Evolutionary conservation across 176 grass and related monocot species (phyloP), one percentile per base, ranked within the genome.

Genomic region (Typha latifolia): DNA sequence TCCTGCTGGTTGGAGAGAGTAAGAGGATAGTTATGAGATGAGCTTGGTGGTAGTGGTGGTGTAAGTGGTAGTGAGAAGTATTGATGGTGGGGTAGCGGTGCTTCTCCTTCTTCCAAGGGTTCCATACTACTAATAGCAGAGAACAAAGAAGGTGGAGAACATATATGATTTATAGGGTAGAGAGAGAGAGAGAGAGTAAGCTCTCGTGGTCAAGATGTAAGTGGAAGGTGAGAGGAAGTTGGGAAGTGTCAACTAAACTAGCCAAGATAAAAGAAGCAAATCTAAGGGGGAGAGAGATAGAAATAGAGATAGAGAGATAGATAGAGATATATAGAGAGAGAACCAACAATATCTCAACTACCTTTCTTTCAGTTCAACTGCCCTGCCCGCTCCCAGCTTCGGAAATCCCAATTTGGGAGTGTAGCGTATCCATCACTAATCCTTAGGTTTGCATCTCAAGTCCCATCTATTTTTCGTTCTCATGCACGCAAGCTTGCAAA

Each of bases 281-380:
- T 29, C 43, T 24, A 18, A 1, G 49, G 64, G 72, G 73, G 66
- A 3, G 69, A 14, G 37, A 59, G 73, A 49, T n/a, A 69, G 51
- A 63, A 13, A 73, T 14, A 21, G 51, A 47, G 12, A 34, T 21
- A 66, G 34, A 70, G 48, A 55, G n/a, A n/a, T n/a, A n/a, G n/a
- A n/a, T n/a, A n/a, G n/a, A n/a, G n/a, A n/a, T n/a, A n/a, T n/a
- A n/a, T n/a, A n/a, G n/a, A n/a, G 43, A 63, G 75, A 69, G 75
- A 74, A 74, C 71, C 88, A 79, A 87, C 88, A 64, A 87, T 49
- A 89, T 86, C 82, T 64, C 85, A 94, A 72, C 90, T 24, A 94
- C 85, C 82, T 63, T 50, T 27, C 51, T 80, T 76, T 83, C 66
- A 26, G 84, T 77, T 80, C 74, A 84, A 75, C 84, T 34, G 73